phyloP scores from a whole-genome alignment of 1,284 basidiomycete genomes.

The Apiotrichum laibachii region DNA sequence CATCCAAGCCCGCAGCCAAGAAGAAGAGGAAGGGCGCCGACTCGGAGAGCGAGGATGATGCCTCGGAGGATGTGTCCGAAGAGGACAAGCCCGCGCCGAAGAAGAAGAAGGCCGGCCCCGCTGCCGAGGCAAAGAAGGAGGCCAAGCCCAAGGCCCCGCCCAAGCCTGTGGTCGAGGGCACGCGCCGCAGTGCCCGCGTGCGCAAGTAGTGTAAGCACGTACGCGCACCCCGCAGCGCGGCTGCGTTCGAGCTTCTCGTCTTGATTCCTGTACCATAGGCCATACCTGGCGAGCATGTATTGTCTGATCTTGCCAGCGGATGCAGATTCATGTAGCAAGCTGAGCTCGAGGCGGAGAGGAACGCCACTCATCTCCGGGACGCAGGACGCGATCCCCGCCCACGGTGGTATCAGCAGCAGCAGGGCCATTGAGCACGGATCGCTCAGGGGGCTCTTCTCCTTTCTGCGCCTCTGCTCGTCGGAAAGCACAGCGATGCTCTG shows the following conservation, averaged over 20 bases:
- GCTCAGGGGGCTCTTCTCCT: no score
- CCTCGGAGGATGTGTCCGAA: background rate
- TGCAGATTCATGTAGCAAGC: no score
- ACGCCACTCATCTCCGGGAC: no score
- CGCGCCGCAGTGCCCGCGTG: conserved; percentile 17
- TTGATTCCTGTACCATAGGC: background rate
- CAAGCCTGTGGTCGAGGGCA: conserved; percentile 10
- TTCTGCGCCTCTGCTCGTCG: no score
- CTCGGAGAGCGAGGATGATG: background rate
- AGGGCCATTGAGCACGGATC: no score
- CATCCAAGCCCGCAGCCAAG: conserved; percentile 6
- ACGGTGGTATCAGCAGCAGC: no score
- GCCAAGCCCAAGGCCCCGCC: conserved; percentile 9
- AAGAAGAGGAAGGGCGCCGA: conserved; percentile 12
- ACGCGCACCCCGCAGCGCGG: no score
- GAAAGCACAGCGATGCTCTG: no score
- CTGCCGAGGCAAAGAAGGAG: conserved; percentile 2
- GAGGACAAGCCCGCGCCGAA: background rate
- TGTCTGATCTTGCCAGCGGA: no score
- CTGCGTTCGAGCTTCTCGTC: background rate
- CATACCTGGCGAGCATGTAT: background rate
- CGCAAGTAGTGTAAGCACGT: background rate
- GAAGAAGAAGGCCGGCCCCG: background rate
- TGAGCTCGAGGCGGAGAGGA: no score
- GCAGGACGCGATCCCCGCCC: no score